Evolutionary conservation across 2,329 filamentous ascomycete species (phyloP).

Genomic region (Penicillium oxalicum): DNA sequence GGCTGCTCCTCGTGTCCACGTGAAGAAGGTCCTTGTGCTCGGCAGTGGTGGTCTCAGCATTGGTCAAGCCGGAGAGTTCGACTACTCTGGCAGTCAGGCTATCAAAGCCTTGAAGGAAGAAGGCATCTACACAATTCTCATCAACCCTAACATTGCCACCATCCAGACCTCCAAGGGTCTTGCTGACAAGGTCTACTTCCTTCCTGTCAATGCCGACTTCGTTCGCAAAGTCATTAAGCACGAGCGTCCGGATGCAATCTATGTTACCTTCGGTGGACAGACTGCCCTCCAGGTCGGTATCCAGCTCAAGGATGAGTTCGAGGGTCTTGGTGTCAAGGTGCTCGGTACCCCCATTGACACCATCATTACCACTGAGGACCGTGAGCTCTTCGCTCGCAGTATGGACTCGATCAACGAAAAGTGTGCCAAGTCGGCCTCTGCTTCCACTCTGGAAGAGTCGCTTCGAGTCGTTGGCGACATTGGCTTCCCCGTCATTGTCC

Average conservation of each 20-base stretch:
- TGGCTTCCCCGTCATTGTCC: slow-evolving; percentile 93
- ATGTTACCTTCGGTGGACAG: slow-evolving; percentile 95
- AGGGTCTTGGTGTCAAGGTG: slow-evolving; percentile 83
- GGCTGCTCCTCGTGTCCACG: slow-evolving; percentile 69
- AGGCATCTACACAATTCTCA: slow-evolving; percentile 94
- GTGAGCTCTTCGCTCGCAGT: slow-evolving; percentile 92
- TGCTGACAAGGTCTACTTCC: slow-evolving; percentile 97
- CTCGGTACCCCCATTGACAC: slow-evolving; percentile 95
- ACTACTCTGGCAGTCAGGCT: slow-evolving; percentile 96
- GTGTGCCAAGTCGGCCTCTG: slow-evolving; percentile 94
- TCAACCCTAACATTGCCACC: slow-evolving; percentile 98
- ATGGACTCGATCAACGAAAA: slow-evolving; percentile 99
- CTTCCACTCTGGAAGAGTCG: slow-evolving; percentile 80
- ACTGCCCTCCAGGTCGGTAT: slow-evolving; percentile 96
- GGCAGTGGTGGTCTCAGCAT: slow-evolving; percentile 95
- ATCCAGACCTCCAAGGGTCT: slow-evolving; percentile 98
- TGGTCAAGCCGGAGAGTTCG: slow-evolving; percentile 95
- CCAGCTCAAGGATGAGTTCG: slow-evolving; percentile 94
- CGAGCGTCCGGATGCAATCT: slow-evolving; percentile 92
- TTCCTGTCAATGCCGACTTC: slow-evolving; percentile 93
- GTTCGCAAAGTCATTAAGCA: slow-evolving; percentile 96
- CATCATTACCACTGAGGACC: slow-evolving; percentile 97
- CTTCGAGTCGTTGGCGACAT: slow-evolving; percentile 83
- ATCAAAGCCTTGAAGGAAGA: slow-evolving; percentile 98
- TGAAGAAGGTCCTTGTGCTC: slow-evolving; percentile 91